A percentile compares a stretch with the other conserved stretches of the same genome.
phyloP scores from a whole-genome alignment of 352 stramenopile genomes.

The Phytophthora litchii region DNA sequence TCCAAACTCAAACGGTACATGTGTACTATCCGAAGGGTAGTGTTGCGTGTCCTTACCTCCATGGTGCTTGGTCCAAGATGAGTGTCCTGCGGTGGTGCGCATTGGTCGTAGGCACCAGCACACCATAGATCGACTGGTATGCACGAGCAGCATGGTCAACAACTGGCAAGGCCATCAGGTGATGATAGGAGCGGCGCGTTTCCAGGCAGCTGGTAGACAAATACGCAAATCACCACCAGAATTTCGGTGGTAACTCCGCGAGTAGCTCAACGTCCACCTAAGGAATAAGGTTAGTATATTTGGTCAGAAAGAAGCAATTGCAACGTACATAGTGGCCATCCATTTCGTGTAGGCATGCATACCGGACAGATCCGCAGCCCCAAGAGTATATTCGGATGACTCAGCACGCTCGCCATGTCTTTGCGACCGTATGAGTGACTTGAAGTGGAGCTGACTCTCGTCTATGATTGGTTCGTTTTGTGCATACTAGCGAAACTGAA shows the following conservation, averaged over 20 bases:
- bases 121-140: no score
- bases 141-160: no score
- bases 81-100: slow-evolving; percentile 1
- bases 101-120: slow-evolving; percentile 9
- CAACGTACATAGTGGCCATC: no score
- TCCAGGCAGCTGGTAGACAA: neutral
- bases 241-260: neutral
- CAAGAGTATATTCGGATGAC: slow-evolving; percentile 17
- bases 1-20: no score
- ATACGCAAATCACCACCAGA: slow-evolving; percentile 4
- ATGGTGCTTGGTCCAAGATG: slow-evolving; percentile 4
- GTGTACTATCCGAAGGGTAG: no score
- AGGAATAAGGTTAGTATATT: no score
- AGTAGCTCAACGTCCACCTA: slow-evolving; percentile 1
- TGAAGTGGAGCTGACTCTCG: slow-evolving; percentile 7
- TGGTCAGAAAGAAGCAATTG: no score
- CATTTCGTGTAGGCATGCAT: no score
- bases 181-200: slow-evolving; percentile 1
- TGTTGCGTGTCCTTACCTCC: slow-evolving; percentile 9
- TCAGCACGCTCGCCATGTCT: slow-evolving; percentile 14
- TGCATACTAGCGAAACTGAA: slow-evolving; percentile 6
- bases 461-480: slow-evolving; percentile 6
- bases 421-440: slow-evolving; percentile 27
- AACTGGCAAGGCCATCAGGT: slow-evolving; percentile 4
- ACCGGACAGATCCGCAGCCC: slow-evolving; percentile 1